These are phyloP conservation scores for Aspergillus brunneoviolaceus DNA, from an alignment of 2,329 filamentous ascomycete genomes.

Conservation along the genomic window DNA sequence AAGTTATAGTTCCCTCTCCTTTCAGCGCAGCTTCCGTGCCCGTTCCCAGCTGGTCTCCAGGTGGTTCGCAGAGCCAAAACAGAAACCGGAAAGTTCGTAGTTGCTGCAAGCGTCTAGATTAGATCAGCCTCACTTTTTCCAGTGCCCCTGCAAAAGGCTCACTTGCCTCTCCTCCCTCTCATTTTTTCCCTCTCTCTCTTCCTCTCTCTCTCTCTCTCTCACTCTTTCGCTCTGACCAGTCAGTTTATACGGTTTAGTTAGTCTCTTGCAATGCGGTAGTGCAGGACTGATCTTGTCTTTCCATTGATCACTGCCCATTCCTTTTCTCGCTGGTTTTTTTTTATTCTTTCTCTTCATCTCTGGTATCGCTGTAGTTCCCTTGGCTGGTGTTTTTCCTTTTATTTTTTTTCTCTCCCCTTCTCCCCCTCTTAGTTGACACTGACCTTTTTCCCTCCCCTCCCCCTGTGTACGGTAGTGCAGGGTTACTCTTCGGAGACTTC, in stretches of 20 bases:
- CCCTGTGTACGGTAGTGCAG: neutral
- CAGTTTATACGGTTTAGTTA: neutral
- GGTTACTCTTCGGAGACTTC: conserved; percentile 1
- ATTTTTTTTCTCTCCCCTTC: neutral
- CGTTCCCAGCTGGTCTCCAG: neutral
- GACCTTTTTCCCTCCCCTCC: neutral
- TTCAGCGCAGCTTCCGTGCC: neutral
- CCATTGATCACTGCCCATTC: neutral
- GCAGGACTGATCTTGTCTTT: neutral
- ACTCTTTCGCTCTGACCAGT: conserved; percentile 8
- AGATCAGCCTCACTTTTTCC: conserved; percentile 19
- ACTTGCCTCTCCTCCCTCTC: conserved; percentile 22
- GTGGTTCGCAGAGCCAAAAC: neutral
- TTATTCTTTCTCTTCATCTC: neutral
- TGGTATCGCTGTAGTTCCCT: neutral
- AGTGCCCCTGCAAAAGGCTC: conserved; percentile 7
- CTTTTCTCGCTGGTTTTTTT: neutral
- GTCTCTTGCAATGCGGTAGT: neutral
- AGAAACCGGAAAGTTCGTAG: conserved; percentile 9
- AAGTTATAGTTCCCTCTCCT: no score
- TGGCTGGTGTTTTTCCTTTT: neutral
- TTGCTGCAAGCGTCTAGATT: conserved; percentile 11
- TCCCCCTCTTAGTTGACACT: neutral
- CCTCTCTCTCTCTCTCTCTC: conserved; percentile 3
- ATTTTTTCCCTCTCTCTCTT: conserved; percentile 3